A percentile compares a stretch with the other conserved stretches of the same genome.
These are phyloP conservation scores for Neurospora pannonica DNA, from an alignment of 495 filamentous ascomycete species.

Conservation along the genomic window DNA sequence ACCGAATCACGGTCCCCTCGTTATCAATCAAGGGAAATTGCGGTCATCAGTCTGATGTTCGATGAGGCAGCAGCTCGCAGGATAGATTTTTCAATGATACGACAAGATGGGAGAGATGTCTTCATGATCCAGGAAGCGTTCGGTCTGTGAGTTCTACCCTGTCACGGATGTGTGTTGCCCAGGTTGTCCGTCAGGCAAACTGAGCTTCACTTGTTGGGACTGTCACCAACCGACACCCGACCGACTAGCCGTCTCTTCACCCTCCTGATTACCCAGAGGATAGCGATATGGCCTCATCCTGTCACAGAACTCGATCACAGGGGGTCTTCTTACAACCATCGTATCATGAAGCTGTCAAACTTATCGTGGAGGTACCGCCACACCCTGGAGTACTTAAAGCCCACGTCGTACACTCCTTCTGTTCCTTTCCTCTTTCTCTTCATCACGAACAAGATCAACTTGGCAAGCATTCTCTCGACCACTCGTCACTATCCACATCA, in stretches of 20 bases:
- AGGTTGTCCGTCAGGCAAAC: background rate
- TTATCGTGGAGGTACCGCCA: background rate
- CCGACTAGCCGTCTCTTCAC: background rate
- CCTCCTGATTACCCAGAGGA: background rate
- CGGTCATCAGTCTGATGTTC: background rate
- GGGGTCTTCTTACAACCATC: background rate
- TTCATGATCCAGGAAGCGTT: background rate
- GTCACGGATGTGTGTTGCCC: background rate
- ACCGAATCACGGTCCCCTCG: background rate
- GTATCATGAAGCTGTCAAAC: background rate
- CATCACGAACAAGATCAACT: background rate
- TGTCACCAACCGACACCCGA: background rate
- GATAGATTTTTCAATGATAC: background rate
- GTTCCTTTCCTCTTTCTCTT: background rate
- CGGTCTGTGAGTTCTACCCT: background rate
- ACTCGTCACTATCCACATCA: background rate
- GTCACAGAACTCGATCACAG: background rate
- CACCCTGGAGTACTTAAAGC: background rate
- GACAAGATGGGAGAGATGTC: background rate
- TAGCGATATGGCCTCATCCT: background rate
- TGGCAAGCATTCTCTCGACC: background rate
- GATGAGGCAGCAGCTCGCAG: background rate
- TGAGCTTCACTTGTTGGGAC: background rate
- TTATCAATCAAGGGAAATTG: background rate
- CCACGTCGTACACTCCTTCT: background rate